Evolutionary conservation across 345 rosid species (phyloP).

Genomic region (Raphanus sativus): DNA sequence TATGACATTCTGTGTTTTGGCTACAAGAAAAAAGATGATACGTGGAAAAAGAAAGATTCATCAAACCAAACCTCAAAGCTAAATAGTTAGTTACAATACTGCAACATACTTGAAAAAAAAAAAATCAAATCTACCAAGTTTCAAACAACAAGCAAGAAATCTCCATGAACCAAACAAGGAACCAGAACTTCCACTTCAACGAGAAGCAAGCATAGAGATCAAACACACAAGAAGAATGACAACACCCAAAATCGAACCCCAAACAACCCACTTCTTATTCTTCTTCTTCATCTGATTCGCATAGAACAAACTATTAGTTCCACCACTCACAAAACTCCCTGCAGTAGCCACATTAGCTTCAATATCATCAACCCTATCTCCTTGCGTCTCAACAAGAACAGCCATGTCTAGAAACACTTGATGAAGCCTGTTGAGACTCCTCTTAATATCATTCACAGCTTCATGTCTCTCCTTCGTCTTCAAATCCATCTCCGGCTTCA

Average conservation of each 20-base stretch:
- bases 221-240: slow-evolving; percentile 60
- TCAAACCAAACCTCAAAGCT: not conserved
- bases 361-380: slow-evolving; percentile 65
- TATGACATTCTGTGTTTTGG: not conserved
- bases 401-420: slow-evolving; percentile 90
- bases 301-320: slow-evolving; percentile 59
- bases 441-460: slow-evolving; percentile 65
- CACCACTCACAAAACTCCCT: slow-evolving; percentile 55
- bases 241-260: slow-evolving; percentile 49
- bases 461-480: slow-evolving; percentile 59
- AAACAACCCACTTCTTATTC: slow-evolving; percentile 48
- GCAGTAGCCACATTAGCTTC: slow-evolving; percentile 64
- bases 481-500: slow-evolving; percentile 44
- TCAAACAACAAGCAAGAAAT: not conserved
- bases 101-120: not conserved
- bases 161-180: not conserved
- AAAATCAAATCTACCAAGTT: not conserved
- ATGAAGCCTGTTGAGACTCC: slow-evolving; percentile 71
- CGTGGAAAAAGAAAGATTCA: not conserved
- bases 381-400: slow-evolving; percentile 75
- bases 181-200: slow-evolving; percentile 20
- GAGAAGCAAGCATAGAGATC: slow-evolving; percentile 56
- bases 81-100: not conserved
- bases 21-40: not conserved
- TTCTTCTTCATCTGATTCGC: slow-evolving; percentile 66